Evolutionary conservation across 345 rosid species (phyloP).

Genomic region (Ceriops decandra): DNA sequence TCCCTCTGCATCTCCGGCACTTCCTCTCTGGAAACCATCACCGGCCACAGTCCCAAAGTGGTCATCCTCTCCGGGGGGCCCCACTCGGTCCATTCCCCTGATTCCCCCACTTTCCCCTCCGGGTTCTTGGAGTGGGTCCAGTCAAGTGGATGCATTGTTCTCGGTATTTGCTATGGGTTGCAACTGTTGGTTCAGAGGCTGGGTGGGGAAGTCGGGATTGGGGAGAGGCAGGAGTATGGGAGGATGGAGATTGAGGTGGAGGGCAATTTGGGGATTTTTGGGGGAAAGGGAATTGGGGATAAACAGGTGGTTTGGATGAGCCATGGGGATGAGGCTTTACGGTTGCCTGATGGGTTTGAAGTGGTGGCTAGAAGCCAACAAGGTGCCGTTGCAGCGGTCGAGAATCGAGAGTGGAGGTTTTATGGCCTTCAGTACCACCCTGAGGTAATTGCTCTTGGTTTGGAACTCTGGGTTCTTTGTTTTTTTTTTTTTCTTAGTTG

Average conservation of each 20-base stretch:
- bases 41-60: slow-evolving; percentile 56
- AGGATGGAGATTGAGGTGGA: slow-evolving; percentile 84
- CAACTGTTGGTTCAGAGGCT: slow-evolving; percentile 81
- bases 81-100: slow-evolving; percentile 72
- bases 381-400: slow-evolving; percentile 78
- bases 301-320: slow-evolving; percentile 95
- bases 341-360: slow-evolving; percentile 71
- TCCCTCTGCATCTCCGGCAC: slow-evolving; percentile 91
- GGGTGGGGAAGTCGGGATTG: slow-evolving; percentile 71
- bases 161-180: slow-evolving; percentile 86
- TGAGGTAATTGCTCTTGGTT: slow-evolving; percentile 46
- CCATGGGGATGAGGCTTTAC: slow-evolving; percentile 83
- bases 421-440: slow-evolving; percentile 95
- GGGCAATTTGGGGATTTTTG: slow-evolving; percentile 48
- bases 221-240: slow-evolving; percentile 90
- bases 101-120: slow-evolving; percentile 68
- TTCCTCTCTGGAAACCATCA: slow-evolving; percentile 55
- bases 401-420: slow-evolving; percentile 55
- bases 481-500: neutral
- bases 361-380: slow-evolving; percentile 72
- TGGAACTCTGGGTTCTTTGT: neutral
- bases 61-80: slow-evolving; percentile 97
- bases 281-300: slow-evolving; percentile 59
- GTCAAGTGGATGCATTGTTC: slow-evolving; percentile 49
- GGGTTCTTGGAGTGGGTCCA: slow-evolving; percentile 77